phyloP scores from a whole-genome alignment of 352 stramenopile genomes.

The Phytophthora pseudosyringae region DNA sequence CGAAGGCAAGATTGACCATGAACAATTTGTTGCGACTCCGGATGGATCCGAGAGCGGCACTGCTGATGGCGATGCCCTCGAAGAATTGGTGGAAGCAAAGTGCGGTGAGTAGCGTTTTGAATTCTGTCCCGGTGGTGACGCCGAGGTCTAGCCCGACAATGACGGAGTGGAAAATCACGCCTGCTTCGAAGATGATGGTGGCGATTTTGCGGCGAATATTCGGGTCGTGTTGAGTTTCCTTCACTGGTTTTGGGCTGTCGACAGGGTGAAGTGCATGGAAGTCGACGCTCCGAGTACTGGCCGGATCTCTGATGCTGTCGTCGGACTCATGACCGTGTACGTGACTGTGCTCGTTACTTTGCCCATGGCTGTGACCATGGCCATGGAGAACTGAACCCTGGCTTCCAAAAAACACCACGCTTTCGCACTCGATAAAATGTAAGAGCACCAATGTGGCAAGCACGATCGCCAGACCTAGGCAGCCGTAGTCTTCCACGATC shows the following conservation, averaged over 20 bases:
- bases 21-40: conserved; percentile 46
- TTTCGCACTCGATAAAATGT: conserved; percentile 72
- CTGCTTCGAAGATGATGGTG: conserved; percentile 60
- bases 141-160: conserved; percentile 75
- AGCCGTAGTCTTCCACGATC: conserved; percentile 53
- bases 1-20: conserved; percentile 52
- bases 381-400: conserved; percentile 32
- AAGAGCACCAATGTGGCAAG: conserved; percentile 61
- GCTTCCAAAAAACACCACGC: conserved; percentile 51
- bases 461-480: conserved; percentile 61
- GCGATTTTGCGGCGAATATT: conserved; percentile 44
- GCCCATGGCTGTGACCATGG: conserved; percentile 28
- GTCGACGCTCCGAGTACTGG: not conserved
- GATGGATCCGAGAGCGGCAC: conserved; percentile 45
- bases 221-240: not conserved
- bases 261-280: not conserved
- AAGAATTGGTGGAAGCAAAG: conserved; percentile 82
- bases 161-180: conserved; percentile 72
- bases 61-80: conserved; percentile 65
- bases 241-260: not conserved
- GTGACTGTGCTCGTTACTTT: not conserved
- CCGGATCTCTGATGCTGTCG: not conserved
- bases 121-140: conserved; percentile 48
- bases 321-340: not conserved
- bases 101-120: conserved; percentile 66